A percentile compares a stretch with the other conserved stretches of the same genome.
Evolutionary conservation across 1,284 basidiomycete genomes (phyloP).

Genomic region (Tilletiopsis washingtonensis): DNA sequence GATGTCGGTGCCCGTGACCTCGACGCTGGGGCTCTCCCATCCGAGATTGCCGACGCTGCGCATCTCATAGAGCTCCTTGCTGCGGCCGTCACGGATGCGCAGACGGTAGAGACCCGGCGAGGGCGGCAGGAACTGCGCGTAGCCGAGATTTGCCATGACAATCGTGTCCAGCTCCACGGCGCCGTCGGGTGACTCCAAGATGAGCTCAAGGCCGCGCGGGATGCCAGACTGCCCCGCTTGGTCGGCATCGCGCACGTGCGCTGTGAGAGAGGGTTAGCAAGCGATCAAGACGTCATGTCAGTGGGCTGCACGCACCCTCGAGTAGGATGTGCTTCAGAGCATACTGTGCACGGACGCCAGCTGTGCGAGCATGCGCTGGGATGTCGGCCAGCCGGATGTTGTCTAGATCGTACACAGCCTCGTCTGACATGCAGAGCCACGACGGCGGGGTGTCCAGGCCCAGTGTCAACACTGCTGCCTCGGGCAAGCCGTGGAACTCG

Average conservation of each 20-base stretch:
- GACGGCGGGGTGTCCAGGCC: conserved; percentile 79
- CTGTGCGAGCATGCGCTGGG: conserved; percentile 50
- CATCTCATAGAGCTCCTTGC: conserved; percentile 67
- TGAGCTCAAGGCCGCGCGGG: conserved; percentile 56
- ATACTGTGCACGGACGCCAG: conserved; percentile 68
- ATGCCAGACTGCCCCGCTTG: conserved; percentile 77
- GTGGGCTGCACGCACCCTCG: no score
- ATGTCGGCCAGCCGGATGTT: conserved; percentile 78
- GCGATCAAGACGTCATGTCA: no score
- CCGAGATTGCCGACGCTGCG: conserved; percentile 66
- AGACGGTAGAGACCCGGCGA: conserved; percentile 73
- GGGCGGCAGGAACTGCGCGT: conserved; percentile 86
- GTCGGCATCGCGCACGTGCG: conserved; percentile 70
- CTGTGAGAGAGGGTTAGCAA: no score
- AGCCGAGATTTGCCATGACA: conserved; percentile 89
- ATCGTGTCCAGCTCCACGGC: conserved; percentile 43
- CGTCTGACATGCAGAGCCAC: conserved; percentile 83
- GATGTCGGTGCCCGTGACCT: conserved; percentile 47
- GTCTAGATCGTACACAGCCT: conserved; percentile 86
- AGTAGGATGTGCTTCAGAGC: conserved; percentile 83
- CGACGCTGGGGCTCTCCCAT: conserved; percentile 66
- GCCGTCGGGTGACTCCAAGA: conserved; percentile 31
- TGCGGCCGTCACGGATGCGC: conserved; percentile 65
- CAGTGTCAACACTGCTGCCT: conserved; percentile 74
- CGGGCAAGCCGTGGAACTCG: conserved; percentile 49